A percentile compares a stretch with the other conserved stretches of the same genome.
Evolutionary conservation across 345 rosid species (phyloP).

Genomic region (Melaleuca quinquenervia): DNA sequence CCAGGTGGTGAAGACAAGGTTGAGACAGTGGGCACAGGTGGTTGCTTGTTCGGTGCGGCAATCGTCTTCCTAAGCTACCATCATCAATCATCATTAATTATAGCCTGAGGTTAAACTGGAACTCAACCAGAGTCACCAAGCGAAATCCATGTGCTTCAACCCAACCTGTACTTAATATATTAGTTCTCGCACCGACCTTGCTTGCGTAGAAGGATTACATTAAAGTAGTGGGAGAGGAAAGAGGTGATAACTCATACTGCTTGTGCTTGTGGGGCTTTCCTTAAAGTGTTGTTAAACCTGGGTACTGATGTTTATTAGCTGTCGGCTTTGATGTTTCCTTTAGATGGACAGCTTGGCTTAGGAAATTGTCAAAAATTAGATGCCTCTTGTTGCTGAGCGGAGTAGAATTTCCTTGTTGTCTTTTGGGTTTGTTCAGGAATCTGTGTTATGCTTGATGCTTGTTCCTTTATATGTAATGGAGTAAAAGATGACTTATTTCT

Average conservation of each 20-base stretch:
- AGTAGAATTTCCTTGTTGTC: background rate
- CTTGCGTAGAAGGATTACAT: background rate
- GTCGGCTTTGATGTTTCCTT: background rate
- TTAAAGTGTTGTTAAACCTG: background rate
- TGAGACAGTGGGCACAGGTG: constrained; percentile 89
- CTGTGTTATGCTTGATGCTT: background rate
- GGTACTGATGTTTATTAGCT: background rate
- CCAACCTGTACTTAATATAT: background rate
- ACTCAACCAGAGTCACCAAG: background rate
- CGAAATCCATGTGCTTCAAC: background rate
- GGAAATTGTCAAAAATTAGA: background rate
- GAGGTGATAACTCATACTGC: background rate
- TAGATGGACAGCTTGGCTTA: background rate
- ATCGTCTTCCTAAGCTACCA: constrained; percentile 16
- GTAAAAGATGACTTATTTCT: background rate
- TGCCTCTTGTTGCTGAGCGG: background rate
- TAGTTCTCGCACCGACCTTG: background rate
- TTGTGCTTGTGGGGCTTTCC: background rate
- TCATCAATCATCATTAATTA: background rate
- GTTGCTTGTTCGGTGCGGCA: constrained; percentile 91
- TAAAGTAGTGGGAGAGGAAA: background rate
- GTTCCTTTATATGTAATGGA: background rate
- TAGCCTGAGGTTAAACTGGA: background rate
- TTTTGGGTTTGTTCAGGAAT: background rate
- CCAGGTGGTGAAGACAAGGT: constrained; percentile 70